Evolutionary conservation across 768 basidiomycete species (phyloP).

Genomic region (Mycena filopes): DNA sequence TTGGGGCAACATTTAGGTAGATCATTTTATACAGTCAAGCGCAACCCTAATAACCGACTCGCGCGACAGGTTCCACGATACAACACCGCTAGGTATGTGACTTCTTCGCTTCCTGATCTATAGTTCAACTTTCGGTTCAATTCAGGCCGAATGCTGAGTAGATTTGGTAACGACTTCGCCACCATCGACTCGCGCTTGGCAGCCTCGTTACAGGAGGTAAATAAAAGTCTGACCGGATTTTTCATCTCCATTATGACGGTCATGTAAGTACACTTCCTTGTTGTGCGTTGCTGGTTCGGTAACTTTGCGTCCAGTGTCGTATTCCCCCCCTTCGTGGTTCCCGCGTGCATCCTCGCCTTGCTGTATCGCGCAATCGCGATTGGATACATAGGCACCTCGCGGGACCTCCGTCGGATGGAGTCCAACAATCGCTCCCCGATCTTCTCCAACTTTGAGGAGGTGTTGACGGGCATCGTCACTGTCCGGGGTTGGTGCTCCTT

Average conservation of each 20-base stretch:
- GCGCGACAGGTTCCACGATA: conserved; percentile 46
- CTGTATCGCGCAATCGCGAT: neutral
- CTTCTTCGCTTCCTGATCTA: no score
- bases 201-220: no score
- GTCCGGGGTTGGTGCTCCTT: conserved; percentile 47
- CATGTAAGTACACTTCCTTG: neutral
- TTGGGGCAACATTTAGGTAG: conserved; percentile 70
- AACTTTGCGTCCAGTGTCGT: neutral
- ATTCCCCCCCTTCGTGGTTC: conserved; percentile 1
- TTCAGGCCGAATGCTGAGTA: conserved; percentile 69
- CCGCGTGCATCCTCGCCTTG: neutral
- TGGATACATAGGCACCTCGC: neutral
- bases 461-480: conserved; percentile 89
- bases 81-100: conserved; percentile 81
- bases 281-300: neutral
- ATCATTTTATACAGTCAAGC: neutral
- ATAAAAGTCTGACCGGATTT: conserved; percentile 65
- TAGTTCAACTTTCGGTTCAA: no score
- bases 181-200: no score
- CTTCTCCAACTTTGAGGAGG: conserved; percentile 83
- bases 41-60: neutral
- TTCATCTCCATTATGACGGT: conserved; percentile 64
- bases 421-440: conserved; percentile 57
- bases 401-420: conserved; percentile 21
- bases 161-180: conserved; percentile 53